Evolutionary conservation across 495 filamentous ascomycete genomes (phyloP).

Genomic region (Aspergillus avenaceus): DNA sequence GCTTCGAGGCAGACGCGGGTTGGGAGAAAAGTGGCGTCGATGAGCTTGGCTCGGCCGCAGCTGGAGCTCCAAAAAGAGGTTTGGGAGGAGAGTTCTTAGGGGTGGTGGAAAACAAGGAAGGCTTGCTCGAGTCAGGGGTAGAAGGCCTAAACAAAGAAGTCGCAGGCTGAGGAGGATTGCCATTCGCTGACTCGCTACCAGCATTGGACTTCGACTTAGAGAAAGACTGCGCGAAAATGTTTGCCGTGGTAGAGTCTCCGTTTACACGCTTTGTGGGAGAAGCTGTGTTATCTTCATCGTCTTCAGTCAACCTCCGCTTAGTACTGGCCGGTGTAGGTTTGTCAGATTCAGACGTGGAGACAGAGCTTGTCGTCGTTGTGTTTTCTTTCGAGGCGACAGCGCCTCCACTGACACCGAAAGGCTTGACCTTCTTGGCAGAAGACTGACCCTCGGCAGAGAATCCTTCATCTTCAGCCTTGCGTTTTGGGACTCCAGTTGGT

Average conservation of each 20-base stretch:
- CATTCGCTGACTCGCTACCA: conserved; percentile 3
- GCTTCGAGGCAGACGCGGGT: conserved; percentile 12
- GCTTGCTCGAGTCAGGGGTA: conserved; percentile 11
- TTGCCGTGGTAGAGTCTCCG: conserved; percentile 33
- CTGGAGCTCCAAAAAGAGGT: conserved; percentile 11
- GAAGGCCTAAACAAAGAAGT: conserved; percentile 12
- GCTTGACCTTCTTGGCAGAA: conserved; percentile 18
- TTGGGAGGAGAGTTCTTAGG: conserved; percentile 22
- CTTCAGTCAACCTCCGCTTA: conserved; percentile 18
- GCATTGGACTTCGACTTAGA: conserved; percentile 26
- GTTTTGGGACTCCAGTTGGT: conserved; percentile 21
- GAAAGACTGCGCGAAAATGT: conserved; percentile 41
- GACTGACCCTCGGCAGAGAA: neutral
- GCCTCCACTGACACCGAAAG: conserved; percentile 5
- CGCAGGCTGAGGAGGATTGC: conserved; percentile 3
- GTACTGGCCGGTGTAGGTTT: conserved; percentile 5
- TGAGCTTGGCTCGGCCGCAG: conserved; percentile 8
- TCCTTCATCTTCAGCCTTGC: conserved; percentile 13
- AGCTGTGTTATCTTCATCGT: conserved; percentile 8
- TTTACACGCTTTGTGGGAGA: conserved; percentile 17
- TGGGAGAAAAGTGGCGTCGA: conserved; percentile 9
- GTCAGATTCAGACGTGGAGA: conserved; percentile 9
- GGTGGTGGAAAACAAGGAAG: conserved; percentile 16
- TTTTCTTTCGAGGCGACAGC: neutral
- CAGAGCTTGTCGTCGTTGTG: conserved; percentile 3